Evolutionary conservation across 495 filamentous ascomycete species (phyloP).

Genomic region (Xylaria castorea): DNA sequence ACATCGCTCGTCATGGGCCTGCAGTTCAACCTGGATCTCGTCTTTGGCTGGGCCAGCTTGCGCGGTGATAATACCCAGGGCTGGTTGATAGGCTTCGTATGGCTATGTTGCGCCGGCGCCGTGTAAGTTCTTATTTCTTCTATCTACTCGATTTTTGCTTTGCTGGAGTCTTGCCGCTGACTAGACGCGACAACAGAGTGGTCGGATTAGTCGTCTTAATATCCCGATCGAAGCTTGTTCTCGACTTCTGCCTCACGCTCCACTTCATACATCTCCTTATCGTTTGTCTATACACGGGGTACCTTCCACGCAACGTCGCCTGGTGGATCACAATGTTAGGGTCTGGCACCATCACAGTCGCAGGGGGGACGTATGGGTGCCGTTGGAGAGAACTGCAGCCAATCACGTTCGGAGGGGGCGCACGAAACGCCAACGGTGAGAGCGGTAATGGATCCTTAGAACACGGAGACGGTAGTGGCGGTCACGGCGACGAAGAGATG

Average conservation of each 20-base stretch:
- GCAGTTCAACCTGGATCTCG: conserved; percentile 69
- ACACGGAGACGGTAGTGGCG: conserved; percentile 28
- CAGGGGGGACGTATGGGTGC: conserved; percentile 86
- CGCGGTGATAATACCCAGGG: conserved; percentile 90
- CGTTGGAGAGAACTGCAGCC: conserved; percentile 87
- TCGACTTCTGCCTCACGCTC: conserved; percentile 90
- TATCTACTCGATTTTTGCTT: neutral
- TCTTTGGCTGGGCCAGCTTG: conserved; percentile 82
- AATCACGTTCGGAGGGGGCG: conserved; percentile 79
- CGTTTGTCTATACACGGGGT: conserved; percentile 74
- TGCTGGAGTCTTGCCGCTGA: neutral
- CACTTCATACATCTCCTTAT: conserved; percentile 86
- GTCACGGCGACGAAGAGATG: conserved; percentile 54
- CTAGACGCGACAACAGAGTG: conserved; percentile 56
- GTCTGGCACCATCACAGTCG: conserved; percentile 73
- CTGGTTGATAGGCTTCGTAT: conserved; percentile 89
- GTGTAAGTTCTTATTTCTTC: conserved; percentile 62
- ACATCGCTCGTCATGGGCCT: conserved; percentile 82
- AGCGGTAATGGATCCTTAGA: conserved; percentile 29
- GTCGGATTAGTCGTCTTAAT: conserved; percentile 81
- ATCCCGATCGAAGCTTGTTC: conserved; percentile 86
- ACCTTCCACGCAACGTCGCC: conserved; percentile 73
- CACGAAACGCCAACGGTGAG: conserved; percentile 26
- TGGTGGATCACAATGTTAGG: conserved; percentile 87
- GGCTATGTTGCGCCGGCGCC: conserved; percentile 79